These are phyloP conservation scores for Diaporthe ilicicola DNA, from an alignment of 2,329 filamentous ascomycete genomes.

Conservation along the genomic window DNA sequence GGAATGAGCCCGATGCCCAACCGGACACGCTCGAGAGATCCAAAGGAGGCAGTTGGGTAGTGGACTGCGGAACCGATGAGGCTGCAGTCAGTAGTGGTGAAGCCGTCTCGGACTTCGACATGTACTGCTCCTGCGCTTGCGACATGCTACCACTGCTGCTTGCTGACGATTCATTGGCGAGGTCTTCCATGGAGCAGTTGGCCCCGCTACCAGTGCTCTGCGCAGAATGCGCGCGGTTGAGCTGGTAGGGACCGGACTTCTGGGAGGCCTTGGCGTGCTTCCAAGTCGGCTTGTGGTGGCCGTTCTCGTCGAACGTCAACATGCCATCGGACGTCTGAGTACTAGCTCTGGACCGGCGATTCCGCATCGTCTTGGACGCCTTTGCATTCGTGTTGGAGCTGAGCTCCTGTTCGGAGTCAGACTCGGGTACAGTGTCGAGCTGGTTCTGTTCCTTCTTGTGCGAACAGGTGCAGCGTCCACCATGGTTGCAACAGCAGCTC, in stretches of 20 bases:
- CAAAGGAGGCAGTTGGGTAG: slow-evolving; percentile 63
- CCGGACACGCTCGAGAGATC: slow-evolving; percentile 64
- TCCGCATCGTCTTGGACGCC: slow-evolving; percentile 44
- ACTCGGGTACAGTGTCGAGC: slow-evolving; percentile 71
- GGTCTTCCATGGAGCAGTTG: slow-evolving; percentile 55
- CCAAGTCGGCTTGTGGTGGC: slow-evolving; percentile 69
- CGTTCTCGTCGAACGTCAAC: slow-evolving; percentile 69
- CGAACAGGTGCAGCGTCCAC: slow-evolving; percentile 71
- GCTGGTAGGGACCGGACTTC: slow-evolving; percentile 69
- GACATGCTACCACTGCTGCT: slow-evolving; percentile 48
- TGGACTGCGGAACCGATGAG: slow-evolving; percentile 60
- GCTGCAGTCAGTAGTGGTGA: slow-evolving; percentile 63
- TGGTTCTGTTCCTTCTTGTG: slow-evolving; percentile 67
- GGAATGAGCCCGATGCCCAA: slow-evolving; percentile 53
- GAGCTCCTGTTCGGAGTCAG: slow-evolving; percentile 61
- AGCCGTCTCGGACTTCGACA: slow-evolving; percentile 68
- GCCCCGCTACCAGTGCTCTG: slow-evolving; percentile 61
- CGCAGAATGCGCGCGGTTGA: slow-evolving; percentile 66
- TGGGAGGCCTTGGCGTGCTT: slow-evolving; percentile 69
- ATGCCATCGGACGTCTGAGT: slow-evolving; percentile 69
- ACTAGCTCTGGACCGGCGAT: slow-evolving; percentile 65
- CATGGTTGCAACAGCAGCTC: slow-evolving; percentile 76
- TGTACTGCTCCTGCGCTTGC: slow-evolving; percentile 55
- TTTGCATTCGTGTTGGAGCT: slow-evolving; percentile 46
- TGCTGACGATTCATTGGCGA: slow-evolving; percentile 47